Evolutionary conservation across 2,329 filamentous ascomycete species (phyloP).

Genomic region (Dothidotthia symphoricarpi): DNA sequence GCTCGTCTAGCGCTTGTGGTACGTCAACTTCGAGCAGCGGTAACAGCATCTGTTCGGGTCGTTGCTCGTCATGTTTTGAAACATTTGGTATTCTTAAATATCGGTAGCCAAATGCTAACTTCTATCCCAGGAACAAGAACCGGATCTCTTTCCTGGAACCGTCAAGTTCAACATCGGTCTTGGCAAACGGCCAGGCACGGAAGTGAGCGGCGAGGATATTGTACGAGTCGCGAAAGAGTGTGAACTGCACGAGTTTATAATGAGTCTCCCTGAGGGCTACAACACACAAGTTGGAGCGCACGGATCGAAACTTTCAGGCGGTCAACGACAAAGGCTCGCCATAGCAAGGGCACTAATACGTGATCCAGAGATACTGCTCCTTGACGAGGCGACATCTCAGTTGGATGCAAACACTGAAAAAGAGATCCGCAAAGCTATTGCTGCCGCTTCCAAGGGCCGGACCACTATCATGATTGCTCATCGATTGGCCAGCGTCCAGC

Average conservation of each 20-base stretch:
- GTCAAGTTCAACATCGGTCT: conserved; percentile 47
- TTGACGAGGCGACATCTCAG: conserved; percentile 50
- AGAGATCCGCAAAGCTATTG: conserved; percentile 45
- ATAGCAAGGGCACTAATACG: conserved; percentile 49
- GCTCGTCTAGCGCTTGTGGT: conserved; percentile 45
- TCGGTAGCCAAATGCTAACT: conserved; percentile 7
- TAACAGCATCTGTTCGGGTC: too few relatives aligned
- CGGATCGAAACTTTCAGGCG: conserved; percentile 47
- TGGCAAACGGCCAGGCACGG: conserved; percentile 34
- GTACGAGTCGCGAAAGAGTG: conserved; percentile 42
- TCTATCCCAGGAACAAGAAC: conserved; percentile 39
- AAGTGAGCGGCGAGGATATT: conserved; percentile 28
- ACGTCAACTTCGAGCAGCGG: conserved; percentile 1
- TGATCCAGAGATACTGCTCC: conserved; percentile 47
- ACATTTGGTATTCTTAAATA: too few relatives aligned
- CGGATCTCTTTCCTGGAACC: conserved; percentile 47
- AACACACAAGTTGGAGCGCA: conserved; percentile 47
- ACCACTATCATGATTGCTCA: conserved; percentile 78
- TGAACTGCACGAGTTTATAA: conserved; percentile 50
- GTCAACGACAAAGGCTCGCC: conserved; percentile 48
- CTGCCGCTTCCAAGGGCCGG: conserved; percentile 42
- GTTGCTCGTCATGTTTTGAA: too few relatives aligned
- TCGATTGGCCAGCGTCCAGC: conserved; percentile 71
- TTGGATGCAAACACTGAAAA: conserved; percentile 48
- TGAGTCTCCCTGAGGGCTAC: conserved; percentile 49